A percentile compares a stretch with the other conserved stretches of the same genome.
These are phyloP conservation scores for Amesomyces nigricolor DNA, from an alignment of 2,329 filamentous ascomycete genomes.

Conservation along the genomic window DNA sequence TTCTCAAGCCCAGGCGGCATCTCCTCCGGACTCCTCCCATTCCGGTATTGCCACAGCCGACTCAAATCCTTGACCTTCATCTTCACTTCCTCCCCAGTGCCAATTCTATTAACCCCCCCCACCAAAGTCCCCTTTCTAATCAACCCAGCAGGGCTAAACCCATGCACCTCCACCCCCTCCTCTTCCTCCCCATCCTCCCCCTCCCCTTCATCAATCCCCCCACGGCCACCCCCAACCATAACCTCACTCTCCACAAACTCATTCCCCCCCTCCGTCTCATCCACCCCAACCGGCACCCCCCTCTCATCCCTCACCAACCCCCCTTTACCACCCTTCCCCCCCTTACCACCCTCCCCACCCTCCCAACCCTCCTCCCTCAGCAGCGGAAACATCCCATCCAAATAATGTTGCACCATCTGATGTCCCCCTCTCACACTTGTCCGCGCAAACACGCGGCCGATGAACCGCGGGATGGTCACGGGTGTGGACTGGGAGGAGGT, in stretches of 20 bases:
- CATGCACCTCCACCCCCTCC: conserved; percentile 29
- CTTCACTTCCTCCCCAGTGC: conserved; percentile 23
- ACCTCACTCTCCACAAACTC: conserved; percentile 58
- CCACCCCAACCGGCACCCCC: conserved; percentile 34
- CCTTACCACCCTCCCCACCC: conserved; percentile 35
- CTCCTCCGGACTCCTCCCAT: conserved; percentile 49
- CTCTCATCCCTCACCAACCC: conserved; percentile 33
- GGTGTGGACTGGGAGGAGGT: conserved; percentile 15
- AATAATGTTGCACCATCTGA: conserved; percentile 56
- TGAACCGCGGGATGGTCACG: conserved; percentile 51
- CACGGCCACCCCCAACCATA: conserved; percentile 39
- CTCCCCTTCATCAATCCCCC: conserved; percentile 41
- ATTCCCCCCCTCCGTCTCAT: conserved; percentile 38
- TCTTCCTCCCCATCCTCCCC: conserved; percentile 33
- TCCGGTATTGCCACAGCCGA: conserved; percentile 57
- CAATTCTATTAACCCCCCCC: conserved; percentile 13
- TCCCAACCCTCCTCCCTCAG: conserved; percentile 36
- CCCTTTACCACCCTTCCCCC: conserved; percentile 36
- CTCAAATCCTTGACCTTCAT: conserved; percentile 56
- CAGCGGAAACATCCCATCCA: conserved; percentile 57
- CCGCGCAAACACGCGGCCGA: conserved; percentile 56
- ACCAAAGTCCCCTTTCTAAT: conserved; percentile 11
- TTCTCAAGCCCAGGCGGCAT: conserved; percentile 32
- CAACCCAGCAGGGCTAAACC: conserved; percentile 24
- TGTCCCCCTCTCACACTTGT: conserved; percentile 48